Evolutionary conservation across 2,329 filamentous ascomycete species (phyloP), one percentile per base, ranked within the genome.

Genomic region (Chalara sp.): DNA sequence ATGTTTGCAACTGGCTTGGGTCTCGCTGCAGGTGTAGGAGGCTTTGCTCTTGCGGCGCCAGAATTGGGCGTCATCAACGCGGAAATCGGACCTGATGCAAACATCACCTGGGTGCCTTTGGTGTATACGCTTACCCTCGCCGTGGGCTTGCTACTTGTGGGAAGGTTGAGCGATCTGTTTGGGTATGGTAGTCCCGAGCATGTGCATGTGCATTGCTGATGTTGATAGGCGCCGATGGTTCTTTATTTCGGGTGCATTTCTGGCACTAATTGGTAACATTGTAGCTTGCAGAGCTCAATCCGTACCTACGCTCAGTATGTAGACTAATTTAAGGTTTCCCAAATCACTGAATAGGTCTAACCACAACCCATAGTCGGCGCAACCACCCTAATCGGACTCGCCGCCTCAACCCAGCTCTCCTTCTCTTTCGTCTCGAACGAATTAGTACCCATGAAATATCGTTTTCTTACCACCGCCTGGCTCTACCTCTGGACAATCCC

Each of bases 81-180:
- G 30, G 51, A 54, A 21, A 54, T 59, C 30, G 57, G 56, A 13
- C 49, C 49, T 21, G 51, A 46, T 29, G 31, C 39, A 10, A 59
- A 62, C 29, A 46, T 52, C 40, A 50, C 32, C 12, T 55, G 50
- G 54, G 54, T 55, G 5, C 47, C 54, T 30, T 44, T 44, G 6
- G 50, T 47, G 21, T 72, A 66, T 66, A 70, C 68, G 1, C 62
- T 72, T 50, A 67, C 67, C 12, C 61, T 58, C 8, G 65, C 65
- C 43, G 62, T 71, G 47, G 67, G 67, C 21, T 70, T 70, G 53
- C 61, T 72, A 50, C 59, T 74, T 11, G 61, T 70, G 29, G 72
- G 70, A 37, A 67, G 71, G 7, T 60, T 74, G 1, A 68, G 65
- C 3, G 69, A 73, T 56, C 62, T 51, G 11, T 55, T 55, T 35